Conservation (phyloP, 1,284 basidiomycete genomes). For the Polyporus tsugae region DNA sequence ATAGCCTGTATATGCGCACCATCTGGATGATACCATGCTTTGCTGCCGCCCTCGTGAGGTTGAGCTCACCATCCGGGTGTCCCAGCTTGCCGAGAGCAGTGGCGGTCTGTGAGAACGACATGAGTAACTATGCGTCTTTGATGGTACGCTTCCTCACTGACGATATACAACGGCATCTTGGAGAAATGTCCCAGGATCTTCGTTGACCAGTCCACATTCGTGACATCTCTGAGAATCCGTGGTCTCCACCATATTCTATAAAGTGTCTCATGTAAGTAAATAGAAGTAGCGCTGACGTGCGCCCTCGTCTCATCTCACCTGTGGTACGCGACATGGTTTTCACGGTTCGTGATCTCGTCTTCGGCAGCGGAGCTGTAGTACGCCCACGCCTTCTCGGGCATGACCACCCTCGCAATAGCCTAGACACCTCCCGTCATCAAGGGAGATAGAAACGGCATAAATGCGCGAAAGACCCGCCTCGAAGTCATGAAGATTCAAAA, state of each 20-base stretch:
- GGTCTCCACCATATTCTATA: constrained; percentile 81
- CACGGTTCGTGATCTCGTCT: constrained; percentile 73
- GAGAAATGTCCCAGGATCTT: constrained; percentile 64
- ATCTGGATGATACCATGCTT: constrained; percentile 88
- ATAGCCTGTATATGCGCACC: constrained; percentile 51
- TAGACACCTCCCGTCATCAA: constrained; percentile 39
- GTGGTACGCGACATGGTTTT: constrained; percentile 74
- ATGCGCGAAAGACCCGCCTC: constrained; percentile 48
- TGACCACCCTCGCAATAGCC: constrained; percentile 77
- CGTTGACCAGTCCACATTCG: constrained; percentile 66
- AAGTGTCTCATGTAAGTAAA: constrained; percentile 44
- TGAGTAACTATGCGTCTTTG: background rate
- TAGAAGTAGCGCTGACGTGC: background rate
- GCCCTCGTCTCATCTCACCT: constrained; percentile 43
- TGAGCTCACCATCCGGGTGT: constrained; percentile 93
- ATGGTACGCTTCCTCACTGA: constrained; percentile 84
- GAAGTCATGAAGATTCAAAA: constrained; percentile 78
- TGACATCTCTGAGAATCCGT: constrained; percentile 72
- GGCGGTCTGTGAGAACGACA: constrained; percentile 57
- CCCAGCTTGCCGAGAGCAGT: constrained; percentile 92
- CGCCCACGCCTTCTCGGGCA: constrained; percentile 70
- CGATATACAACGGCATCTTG: constrained; percentile 69
- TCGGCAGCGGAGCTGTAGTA: constrained; percentile 73
- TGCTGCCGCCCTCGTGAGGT: constrained; percentile 86
- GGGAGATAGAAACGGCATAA: background rate